Conservation (phyloP, 257 asterid species). For the Gynochthodes officinalis region DNA sequence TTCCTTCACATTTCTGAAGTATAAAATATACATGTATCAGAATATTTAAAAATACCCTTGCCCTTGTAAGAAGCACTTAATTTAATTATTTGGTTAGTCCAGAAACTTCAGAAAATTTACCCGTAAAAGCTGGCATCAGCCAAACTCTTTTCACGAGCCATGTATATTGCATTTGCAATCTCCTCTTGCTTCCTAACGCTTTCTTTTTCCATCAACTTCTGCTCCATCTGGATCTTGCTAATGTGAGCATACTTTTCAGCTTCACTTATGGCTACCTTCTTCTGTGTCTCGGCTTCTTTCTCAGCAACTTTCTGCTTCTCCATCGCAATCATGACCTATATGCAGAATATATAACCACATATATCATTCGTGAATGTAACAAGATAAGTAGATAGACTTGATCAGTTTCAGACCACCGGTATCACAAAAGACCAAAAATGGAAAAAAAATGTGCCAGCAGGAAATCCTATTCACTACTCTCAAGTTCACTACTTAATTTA, state of each 20-base stretch:
- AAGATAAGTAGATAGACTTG: background rate
- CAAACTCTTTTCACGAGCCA: conserved; percentile 93
- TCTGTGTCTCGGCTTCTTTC: conserved; percentile 96
- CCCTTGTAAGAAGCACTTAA: background rate
- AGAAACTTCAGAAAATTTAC: conserved; percentile 35
- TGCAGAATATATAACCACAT: background rate
- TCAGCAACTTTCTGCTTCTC: conserved; percentile 92
- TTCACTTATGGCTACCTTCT: conserved; percentile 92
- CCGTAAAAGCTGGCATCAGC: conserved; percentile 88
- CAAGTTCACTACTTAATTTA: too few species aligned
- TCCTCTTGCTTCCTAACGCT: conserved; percentile 88
- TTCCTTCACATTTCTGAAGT: conserved; percentile 68
- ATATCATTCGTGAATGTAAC: background rate
- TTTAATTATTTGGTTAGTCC: background rate
- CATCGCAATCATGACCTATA: conserved; percentile 83
- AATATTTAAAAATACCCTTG: background rate
- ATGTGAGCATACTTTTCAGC: conserved; percentile 91
- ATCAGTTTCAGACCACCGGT: background rate
- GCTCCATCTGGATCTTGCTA: conserved; percentile 94
- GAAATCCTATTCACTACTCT: too few species aligned
- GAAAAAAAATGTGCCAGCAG: background rate
- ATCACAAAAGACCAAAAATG: background rate
- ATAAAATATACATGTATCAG: background rate
- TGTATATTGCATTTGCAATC: conserved; percentile 80
- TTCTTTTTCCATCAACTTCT: conserved; percentile 89